Conservation (phyloP, 257 asterid genomes). For the Jacaranda copaia region DNA sequence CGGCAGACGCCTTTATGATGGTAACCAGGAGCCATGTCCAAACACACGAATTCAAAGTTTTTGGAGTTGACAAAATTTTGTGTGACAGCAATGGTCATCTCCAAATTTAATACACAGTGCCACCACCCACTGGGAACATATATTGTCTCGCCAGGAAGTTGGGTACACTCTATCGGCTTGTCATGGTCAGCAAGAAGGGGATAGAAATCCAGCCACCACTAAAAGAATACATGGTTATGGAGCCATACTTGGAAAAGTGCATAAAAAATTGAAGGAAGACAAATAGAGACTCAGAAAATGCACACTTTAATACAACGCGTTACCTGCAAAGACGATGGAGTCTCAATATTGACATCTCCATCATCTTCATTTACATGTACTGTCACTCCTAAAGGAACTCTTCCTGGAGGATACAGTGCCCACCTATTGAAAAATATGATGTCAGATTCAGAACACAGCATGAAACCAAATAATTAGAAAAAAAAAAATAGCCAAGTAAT, state of each 20-base stretch:
- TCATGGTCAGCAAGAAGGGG: constrained; percentile 88
- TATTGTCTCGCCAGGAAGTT: constrained; percentile 97
- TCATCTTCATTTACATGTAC: constrained; percentile 97
- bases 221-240: constrained; percentile 31
- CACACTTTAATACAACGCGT: constrained; percentile 27
- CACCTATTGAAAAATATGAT: constrained; percentile 63
- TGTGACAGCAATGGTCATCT: constrained; percentile 90
- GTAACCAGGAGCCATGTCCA: constrained; percentile 99
- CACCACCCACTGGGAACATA: constrained; percentile 99
- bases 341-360: constrained; percentile 92
- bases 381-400: constrained; percentile 96
- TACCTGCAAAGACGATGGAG: constrained; percentile 97
- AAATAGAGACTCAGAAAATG: constrained; percentile 21
- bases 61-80: constrained; percentile 91
- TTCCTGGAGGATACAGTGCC: constrained; percentile 99
- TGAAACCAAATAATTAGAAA: constrained; percentile 30
- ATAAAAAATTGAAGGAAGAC: constrained; percentile 10
- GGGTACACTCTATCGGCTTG: constrained; percentile 96
- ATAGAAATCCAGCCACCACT: constrained; percentile 99
- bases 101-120: constrained; percentile 98
- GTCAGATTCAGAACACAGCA: constrained; percentile 25
- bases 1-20: constrained; percentile 94
- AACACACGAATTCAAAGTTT: constrained; percentile 86
- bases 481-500: constrained; percentile 21
- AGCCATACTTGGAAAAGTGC: constrained; percentile 23